phyloP scores from a whole-genome alignment of 139 green algal genomes.

The Tetraselmis chui region DNA sequence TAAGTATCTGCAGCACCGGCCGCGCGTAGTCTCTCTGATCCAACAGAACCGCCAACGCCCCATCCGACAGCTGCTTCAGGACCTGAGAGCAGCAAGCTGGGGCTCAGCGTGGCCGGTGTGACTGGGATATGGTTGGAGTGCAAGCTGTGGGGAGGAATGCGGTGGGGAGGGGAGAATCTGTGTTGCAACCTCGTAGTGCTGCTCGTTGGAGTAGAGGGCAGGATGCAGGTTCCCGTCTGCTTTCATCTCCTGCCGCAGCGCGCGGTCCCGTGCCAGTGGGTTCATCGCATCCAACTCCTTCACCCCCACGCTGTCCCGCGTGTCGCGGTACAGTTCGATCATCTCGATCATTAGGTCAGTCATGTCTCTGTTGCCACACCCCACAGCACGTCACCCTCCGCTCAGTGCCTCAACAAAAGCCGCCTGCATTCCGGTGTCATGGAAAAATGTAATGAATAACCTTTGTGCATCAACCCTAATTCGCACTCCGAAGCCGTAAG shows the following conservation, averaged over 20 bases:
- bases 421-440: not conserved
- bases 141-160: too few species aligned
- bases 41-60: not conserved
- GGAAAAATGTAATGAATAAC: too few species aligned
- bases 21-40: not conserved
- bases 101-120: too few species aligned
- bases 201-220: not conserved
- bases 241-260: conserved; percentile 44
- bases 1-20: not conserved
- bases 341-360: conserved; percentile 47
- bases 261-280: conserved; percentile 33
- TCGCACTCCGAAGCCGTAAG: not conserved
- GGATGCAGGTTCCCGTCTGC: conserved; percentile 28
- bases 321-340: conserved; percentile 49
- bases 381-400: not conserved
- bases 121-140: too few species aligned
- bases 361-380: conserved; percentile 33
- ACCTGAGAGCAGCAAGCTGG: not conserved
- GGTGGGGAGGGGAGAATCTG: too few species aligned
- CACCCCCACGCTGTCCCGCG: conserved; percentile 30
- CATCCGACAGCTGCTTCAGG: not conserved
- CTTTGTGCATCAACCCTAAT: too few species aligned
- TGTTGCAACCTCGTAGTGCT: not conserved
- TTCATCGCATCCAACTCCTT: conserved; percentile 22
- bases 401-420: not conserved